A percentile compares a stretch with the other conserved stretches of the same genome.
These are phyloP conservation scores for Penicillium corylophilum DNA, from an alignment of 2,329 filamentous ascomycete genomes.

Conservation along the genomic window DNA sequence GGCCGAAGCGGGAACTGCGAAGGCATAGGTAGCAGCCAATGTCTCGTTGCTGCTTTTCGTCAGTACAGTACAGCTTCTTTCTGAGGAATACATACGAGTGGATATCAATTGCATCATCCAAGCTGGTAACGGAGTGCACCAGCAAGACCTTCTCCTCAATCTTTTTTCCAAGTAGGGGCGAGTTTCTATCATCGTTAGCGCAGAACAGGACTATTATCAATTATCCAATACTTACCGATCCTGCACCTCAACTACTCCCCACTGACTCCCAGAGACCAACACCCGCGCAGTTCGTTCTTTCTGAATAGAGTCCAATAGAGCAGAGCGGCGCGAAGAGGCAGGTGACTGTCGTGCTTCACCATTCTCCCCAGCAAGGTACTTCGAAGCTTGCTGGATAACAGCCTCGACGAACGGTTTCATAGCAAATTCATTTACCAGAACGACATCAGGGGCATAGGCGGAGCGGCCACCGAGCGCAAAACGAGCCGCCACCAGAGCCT, in stretches of 20 bases:
- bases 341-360: constrained; percentile 20
- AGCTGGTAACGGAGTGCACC: constrained; percentile 49
- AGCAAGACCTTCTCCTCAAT: constrained; percentile 44
- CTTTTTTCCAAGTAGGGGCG: constrained; percentile 40
- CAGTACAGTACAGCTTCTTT: neutral
- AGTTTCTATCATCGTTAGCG: constrained; percentile 11
- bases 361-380: constrained; percentile 24
- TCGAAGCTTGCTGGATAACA: constrained; percentile 40
- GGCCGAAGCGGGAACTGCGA: constrained; percentile 49
- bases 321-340: constrained; percentile 13
- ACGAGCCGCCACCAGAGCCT: constrained; percentile 53
- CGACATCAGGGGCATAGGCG: constrained; percentile 61
- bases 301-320: constrained; percentile 20
- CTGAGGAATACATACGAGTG: constrained; percentile 28
- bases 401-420: constrained; percentile 56
- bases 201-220: neutral
- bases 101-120: constrained; percentile 56
- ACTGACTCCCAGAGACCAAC: constrained; percentile 30
- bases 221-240: constrained; percentile 21
- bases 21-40: constrained; percentile 54
- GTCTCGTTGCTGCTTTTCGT: constrained; percentile 23
- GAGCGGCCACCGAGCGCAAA: constrained; percentile 58
- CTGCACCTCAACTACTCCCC: constrained; percentile 30
- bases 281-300: constrained; percentile 28
- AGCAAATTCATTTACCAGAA: constrained; percentile 64